These are phyloP conservation scores for Falciphora oryzae DNA, from an alignment of 2,329 filamentous ascomycete genomes.

Conservation along the genomic window DNA sequence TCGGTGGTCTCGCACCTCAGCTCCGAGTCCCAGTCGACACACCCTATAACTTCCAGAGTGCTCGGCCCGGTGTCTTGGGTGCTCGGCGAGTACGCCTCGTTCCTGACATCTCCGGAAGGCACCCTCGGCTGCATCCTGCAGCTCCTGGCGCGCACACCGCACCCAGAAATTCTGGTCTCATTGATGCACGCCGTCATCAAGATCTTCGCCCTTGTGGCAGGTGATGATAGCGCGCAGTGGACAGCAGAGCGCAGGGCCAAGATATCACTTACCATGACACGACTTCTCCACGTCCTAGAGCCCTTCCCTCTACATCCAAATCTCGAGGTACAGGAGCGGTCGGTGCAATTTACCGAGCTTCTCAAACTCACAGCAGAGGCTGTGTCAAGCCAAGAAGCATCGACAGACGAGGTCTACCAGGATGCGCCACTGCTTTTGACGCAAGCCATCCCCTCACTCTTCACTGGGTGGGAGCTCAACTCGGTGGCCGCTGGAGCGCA, in stretches of 20 bases:
- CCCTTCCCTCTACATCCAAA: conserved; percentile 74
- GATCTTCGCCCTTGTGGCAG: conserved; percentile 68
- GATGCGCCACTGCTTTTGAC: conserved; percentile 81
- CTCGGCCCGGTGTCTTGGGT: conserved; percentile 78
- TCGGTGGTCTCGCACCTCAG: conserved; percentile 59
- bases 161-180: conserved; percentile 65
- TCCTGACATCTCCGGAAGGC: conserved; percentile 63
- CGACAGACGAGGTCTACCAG: conserved; percentile 45
- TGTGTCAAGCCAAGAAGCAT: conserved; percentile 57
- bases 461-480: conserved; percentile 81
- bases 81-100: conserved; percentile 78
- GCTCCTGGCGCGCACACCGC: conserved; percentile 47
- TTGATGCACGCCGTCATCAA: conserved; percentile 84
- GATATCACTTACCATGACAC: conserved; percentile 70
- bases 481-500: conserved; percentile 82
- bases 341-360: conserved; percentile 87
- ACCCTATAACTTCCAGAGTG: conserved; percentile 55
- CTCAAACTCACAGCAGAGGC: conserved; percentile 84
- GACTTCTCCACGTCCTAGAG: conserved; percentile 78
- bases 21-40: conserved; percentile 38
- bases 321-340: conserved; percentile 89
- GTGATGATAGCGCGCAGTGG: conserved; percentile 62
- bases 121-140: conserved; percentile 71
- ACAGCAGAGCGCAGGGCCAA: conserved; percentile 66
- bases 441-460: conserved; percentile 83